These are phyloP conservation scores for Gyrodon lividus DNA, from an alignment of 768 basidiomycete species.

Conservation along the genomic window DNA sequence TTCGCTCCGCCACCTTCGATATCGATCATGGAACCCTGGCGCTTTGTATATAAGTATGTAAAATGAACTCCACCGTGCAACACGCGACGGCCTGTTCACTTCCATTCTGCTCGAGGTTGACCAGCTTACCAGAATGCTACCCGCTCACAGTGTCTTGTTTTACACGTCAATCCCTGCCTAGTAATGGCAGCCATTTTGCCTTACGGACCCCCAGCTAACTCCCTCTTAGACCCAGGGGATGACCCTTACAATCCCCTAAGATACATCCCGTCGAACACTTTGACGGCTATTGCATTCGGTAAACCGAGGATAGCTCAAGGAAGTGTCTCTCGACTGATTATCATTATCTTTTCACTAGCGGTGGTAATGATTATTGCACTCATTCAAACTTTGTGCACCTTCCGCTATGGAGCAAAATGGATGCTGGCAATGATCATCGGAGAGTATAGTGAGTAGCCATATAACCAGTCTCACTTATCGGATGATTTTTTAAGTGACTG, in stretches of 20 bases:
- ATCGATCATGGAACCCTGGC: no score
- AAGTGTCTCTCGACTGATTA: no score
- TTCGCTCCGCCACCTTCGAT: no score
- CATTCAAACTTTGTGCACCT: constrained; percentile 42
- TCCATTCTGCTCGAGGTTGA: no score
- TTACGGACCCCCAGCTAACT: constrained; percentile 3
- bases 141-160: no score
- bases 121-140: no score
- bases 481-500: not conserved
- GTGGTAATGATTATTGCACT: constrained; percentile 41
- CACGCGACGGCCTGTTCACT: no score
- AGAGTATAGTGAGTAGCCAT: constrained; percentile 43
- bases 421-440: constrained; percentile 66
- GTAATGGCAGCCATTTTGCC: not conserved
- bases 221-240: constrained; percentile 45
- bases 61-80: no score
- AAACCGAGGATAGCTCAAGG: constrained; percentile 7
- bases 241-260: constrained; percentile 53
- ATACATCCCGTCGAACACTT: constrained; percentile 54
- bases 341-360: constrained; percentile 16
- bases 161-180: no score
- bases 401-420: constrained; percentile 49
- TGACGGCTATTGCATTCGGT: constrained; percentile 53
- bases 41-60: no score
- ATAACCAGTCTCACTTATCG: not conserved